phyloP scores from a whole-genome alignment of 2,329 filamentous ascomycete species.

The Teratosphaeria viscida region DNA sequence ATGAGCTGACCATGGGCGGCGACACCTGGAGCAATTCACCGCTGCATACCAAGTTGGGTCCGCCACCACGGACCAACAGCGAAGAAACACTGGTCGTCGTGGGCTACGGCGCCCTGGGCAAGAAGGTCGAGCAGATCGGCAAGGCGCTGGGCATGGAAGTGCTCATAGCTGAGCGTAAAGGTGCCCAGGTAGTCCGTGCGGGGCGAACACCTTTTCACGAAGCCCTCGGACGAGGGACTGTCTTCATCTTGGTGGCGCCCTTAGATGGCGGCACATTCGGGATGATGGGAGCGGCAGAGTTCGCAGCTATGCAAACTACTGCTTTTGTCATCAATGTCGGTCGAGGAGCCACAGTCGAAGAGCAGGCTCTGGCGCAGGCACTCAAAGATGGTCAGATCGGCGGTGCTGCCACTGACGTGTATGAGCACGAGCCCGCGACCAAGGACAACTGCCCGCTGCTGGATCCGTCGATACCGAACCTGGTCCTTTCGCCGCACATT shows the following conservation, averaged over 20 bases:
- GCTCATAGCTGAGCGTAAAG: constrained; percentile 39
- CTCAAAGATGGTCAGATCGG: constrained; percentile 35
- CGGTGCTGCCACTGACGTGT: constrained; percentile 43
- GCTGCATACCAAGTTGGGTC: constrained; percentile 17
- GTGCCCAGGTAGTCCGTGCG: constrained; percentile 16
- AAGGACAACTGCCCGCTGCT: constrained; percentile 35
- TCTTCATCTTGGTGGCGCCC: constrained; percentile 26
- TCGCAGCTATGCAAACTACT: constrained; percentile 35
- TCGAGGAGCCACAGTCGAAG: constrained; percentile 43
- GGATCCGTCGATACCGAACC: constrained; percentile 36
- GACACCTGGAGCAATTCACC: constrained; percentile 34
- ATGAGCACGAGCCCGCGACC: constrained; percentile 36
- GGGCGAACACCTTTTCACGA: constrained; percentile 28
- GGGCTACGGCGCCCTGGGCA: constrained; percentile 41
- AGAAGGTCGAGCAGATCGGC: constrained; percentile 36
- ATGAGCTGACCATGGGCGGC: constrained; percentile 24
- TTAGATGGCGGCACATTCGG: constrained; percentile 13
- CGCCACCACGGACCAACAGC: constrained; percentile 34
- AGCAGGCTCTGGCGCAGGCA: constrained; percentile 36
- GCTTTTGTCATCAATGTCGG: constrained; percentile 39
- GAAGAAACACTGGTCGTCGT: constrained; percentile 42
- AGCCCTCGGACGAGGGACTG: constrained; percentile 27
- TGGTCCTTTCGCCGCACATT: constrained; percentile 43
- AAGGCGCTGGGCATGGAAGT: constrained; percentile 40
- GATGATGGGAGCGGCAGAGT: constrained; percentile 26